Evolutionary conservation across 2,329 filamentous ascomycete species (phyloP).

Genomic region (Nigrograna mackinnonii): DNA sequence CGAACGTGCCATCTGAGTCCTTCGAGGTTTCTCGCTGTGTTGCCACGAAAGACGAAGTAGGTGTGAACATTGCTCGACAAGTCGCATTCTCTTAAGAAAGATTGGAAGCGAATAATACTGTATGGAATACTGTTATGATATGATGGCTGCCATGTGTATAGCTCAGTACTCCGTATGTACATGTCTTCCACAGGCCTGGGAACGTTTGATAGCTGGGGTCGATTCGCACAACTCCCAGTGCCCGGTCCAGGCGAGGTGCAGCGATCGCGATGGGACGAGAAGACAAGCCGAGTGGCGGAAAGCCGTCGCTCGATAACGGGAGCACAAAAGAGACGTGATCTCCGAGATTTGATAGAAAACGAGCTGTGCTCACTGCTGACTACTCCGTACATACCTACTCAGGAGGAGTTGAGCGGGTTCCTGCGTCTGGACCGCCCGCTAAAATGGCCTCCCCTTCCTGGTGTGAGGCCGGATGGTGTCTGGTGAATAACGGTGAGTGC

Average conservation of each 20-base stretch:
- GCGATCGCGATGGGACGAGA: slow-evolving; percentile 3
- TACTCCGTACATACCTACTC: no score
- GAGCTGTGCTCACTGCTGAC: slow-evolving; percentile 1
- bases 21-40: slow-evolving; percentile 1
- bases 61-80: not conserved
- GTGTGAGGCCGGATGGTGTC: slow-evolving; percentile 3
- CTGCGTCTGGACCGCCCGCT: slow-evolving; percentile 24
- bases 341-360: not conserved
- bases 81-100: no score
- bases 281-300: no score
- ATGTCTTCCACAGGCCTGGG: not conserved
- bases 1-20: not conserved
- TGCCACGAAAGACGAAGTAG: not conserved
- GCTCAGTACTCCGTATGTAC: not conserved
- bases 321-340: slow-evolving; percentile 16
- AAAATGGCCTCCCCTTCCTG: no score
- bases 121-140: no score
- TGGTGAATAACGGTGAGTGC: slow-evolving; percentile 12
- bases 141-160: not conserved
- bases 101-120: no score
- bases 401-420: no score
- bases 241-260: not conserved
- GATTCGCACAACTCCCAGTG: not conserved
- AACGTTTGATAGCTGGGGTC: not conserved
- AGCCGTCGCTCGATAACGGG: no score